Evolutionary conservation across 176 grass and related monocot genomes (phyloP).

Genomic region (Zoysia pacifica): DNA sequence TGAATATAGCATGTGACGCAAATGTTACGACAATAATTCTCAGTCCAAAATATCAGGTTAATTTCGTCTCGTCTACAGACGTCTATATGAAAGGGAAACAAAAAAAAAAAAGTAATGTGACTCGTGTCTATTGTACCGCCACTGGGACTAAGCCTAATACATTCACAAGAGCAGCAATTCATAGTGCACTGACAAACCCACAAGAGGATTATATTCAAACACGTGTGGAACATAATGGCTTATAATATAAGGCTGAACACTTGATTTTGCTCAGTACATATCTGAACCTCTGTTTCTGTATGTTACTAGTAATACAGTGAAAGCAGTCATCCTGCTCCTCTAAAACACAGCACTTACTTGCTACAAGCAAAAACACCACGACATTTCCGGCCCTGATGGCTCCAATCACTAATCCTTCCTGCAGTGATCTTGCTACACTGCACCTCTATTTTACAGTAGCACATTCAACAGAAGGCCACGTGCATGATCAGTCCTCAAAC

Average conservation of each 20-base stretch:
- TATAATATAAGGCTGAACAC: constrained; percentile 32
- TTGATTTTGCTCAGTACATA: constrained; percentile 34
- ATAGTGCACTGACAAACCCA: neutral
- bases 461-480: constrained; percentile 39
- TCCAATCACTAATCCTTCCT: constrained; percentile 30
- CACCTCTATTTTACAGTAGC: constrained; percentile 53
- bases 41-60: neutral
- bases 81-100: neutral
- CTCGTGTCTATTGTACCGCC: too few relatives aligned
- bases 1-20: neutral
- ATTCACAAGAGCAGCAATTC: neutral
- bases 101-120: too few relatives aligned
- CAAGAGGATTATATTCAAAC: neutral
- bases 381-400: constrained; percentile 23
- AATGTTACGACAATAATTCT: neutral
- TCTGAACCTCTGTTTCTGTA: constrained; percentile 44
- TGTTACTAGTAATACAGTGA: constrained; percentile 47
- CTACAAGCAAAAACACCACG: constrained; percentile 45
- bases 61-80: neutral
- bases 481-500: constrained; percentile 29
- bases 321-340: constrained; percentile 42
- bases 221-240: neutral
- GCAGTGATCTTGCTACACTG: constrained; percentile 59
- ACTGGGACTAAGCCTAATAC: too few relatives aligned
- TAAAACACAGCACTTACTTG: constrained; percentile 41